Conservation (phyloP, 441 rosid species). For the Metrosideros polymorpha region DNA sequence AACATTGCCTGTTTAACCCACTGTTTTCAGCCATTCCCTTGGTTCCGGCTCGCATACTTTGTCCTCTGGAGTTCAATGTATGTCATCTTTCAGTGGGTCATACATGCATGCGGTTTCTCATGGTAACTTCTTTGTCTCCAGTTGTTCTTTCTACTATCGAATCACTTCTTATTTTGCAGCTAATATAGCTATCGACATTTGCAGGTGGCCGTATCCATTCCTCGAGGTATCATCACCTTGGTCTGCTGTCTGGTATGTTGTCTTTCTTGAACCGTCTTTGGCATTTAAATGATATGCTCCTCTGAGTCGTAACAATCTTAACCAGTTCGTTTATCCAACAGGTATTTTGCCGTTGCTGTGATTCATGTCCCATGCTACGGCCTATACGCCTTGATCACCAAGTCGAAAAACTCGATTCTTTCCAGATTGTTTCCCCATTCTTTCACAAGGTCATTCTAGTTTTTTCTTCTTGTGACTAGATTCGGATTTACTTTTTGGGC, state of each 20-base stretch:
- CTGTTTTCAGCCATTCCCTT: conserved; percentile 58
- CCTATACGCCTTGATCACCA: not conserved
- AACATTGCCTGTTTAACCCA: not conserved
- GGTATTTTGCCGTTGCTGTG: not conserved
- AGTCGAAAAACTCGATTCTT: not conserved
- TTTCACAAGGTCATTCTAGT: not conserved
- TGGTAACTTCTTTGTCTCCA: conserved; percentile 25
- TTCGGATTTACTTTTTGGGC: not conserved
- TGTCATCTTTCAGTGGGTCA: conserved; percentile 69
- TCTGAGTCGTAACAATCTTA: not conserved
- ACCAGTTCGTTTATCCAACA: not conserved
- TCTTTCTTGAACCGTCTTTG: not conserved
- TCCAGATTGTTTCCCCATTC: not conserved
- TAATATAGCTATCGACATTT: not conserved
- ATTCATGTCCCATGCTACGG: not conserved
- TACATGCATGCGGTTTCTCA: conserved; percentile 71
- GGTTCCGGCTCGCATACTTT: conserved; percentile 77
- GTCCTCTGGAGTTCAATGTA: conserved; percentile 80
- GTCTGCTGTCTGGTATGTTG: not conserved
- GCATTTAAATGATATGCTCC: not conserved
- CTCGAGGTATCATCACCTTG: conserved; percentile 4
- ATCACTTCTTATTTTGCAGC: not conserved
- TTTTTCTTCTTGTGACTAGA: not conserved
- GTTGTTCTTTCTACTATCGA: not conserved
- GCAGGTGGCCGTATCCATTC: conserved; percentile 11